These are phyloP conservation scores for Coprinopsis strossmayeri DNA, from an alignment of 768 basidiomycete genomes.

Conservation along the genomic window DNA sequence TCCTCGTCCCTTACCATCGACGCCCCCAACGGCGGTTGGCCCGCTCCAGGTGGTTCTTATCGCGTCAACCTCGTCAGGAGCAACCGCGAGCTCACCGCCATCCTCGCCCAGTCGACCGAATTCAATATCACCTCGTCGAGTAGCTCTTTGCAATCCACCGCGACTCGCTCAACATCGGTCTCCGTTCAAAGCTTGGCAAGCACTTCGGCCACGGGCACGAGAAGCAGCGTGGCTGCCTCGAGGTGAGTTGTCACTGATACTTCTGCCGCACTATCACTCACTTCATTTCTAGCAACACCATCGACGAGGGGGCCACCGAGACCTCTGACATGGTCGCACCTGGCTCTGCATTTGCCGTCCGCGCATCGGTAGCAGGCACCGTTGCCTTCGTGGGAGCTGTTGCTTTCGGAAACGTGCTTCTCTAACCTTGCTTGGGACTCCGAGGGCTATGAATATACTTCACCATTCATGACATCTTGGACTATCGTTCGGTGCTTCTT, in stretches of 20 bases:
- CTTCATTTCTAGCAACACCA: no score
- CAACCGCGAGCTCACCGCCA: conserved; percentile 34
- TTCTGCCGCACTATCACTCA: no score
- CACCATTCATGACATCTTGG: background rate
- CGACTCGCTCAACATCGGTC: no score
- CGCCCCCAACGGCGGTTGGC: conserved; percentile 63
- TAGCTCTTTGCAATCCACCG: no score
- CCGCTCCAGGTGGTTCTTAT: conserved; percentile 46
- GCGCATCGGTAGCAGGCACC: background rate
- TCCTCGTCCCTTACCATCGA: conserved; percentile 31
- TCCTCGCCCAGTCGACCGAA: conserved; percentile 65
- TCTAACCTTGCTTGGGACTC: background rate
- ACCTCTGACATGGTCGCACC: background rate
- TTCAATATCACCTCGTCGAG: conserved; percentile 41
- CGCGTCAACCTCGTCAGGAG: conserved; percentile 66
- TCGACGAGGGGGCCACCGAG: background rate
- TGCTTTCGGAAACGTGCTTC: background rate
- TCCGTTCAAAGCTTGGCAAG: no score
- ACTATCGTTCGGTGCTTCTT: background rate
- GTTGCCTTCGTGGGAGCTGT: no score
- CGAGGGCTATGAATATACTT: background rate
- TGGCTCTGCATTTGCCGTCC: background rate
- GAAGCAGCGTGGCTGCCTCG: background rate
- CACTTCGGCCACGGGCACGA: background rate
- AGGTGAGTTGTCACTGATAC: background rate